Percentiles rank a stretch among this genome's conserved stretches.
These are phyloP conservation scores for Pezicula rhizophila DNA, from an alignment of 2,329 filamentous ascomycete genomes.

Conservation along the genomic window DNA sequence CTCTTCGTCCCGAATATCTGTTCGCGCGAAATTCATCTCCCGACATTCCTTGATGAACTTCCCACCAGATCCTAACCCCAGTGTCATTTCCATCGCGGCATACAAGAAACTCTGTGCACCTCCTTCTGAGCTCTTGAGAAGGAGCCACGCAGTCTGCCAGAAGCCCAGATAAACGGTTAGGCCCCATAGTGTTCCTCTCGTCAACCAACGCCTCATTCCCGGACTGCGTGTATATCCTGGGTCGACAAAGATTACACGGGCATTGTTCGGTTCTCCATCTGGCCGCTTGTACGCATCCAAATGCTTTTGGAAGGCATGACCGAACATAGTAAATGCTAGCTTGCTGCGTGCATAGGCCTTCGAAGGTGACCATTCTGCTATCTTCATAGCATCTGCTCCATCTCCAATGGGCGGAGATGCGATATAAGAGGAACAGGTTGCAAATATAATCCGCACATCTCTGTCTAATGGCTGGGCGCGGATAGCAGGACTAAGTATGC, in stretches of 20 bases:
- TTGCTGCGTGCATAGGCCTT: conserved; percentile 60
- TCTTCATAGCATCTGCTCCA: conserved; percentile 34
- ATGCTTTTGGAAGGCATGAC: conserved; percentile 86
- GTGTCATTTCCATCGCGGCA: conserved; percentile 74
- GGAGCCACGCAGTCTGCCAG: conserved; percentile 79
- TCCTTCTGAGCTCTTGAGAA: conserved; percentile 77
- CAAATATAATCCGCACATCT: conserved; percentile 82
- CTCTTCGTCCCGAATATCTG: conserved; percentile 71
- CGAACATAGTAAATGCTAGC: conserved; percentile 84
- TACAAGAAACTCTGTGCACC: conserved; percentile 83
- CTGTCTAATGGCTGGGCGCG: conserved; percentile 88
- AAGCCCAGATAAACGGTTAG: conserved; percentile 68
- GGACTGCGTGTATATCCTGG: conserved; percentile 81
- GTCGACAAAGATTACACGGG: conserved; percentile 80
- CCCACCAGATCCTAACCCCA: conserved; percentile 60
- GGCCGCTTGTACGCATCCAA: conserved; percentile 77
- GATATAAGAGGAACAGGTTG: conserved; percentile 86
- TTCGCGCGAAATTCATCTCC: conserved; percentile 63
- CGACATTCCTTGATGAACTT: conserved; percentile 84
- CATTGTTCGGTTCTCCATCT: conserved; percentile 74
- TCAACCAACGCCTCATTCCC: conserved; percentile 81
- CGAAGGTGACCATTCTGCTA: conserved; percentile 47
- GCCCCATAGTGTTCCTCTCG: conserved; percentile 75
- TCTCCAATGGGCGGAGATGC: conserved; percentile 62
- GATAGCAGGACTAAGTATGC: conserved; percentile 84